phyloP scores from a whole-genome alignment of 2,329 filamentous ascomycete species.

The Pseudogymnoascus sp. region DNA sequence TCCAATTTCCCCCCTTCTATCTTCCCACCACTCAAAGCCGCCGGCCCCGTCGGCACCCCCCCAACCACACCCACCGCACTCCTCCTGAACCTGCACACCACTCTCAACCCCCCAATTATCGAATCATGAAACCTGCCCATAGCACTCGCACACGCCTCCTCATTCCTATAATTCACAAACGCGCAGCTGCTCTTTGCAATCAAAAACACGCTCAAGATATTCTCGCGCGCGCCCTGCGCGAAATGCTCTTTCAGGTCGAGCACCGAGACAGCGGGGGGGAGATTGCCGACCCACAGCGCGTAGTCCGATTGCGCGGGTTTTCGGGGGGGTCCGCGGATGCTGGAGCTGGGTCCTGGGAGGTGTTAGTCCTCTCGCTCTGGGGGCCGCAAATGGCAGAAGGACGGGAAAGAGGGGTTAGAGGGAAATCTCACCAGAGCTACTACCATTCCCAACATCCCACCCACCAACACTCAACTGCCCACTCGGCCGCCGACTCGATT shows the following conservation, averaged over 20 bases:
- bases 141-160: constrained; percentile 65
- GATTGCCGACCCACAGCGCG: constrained; percentile 92
- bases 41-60: constrained; percentile 25
- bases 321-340: constrained; percentile 51
- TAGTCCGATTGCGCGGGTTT: constrained; percentile 69
- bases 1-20: constrained; percentile 14
- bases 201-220: constrained; percentile 83
- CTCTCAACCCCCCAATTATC: constrained; percentile 73
- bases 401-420: neutral
- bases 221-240: constrained; percentile 63
- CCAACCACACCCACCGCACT: constrained; percentile 31
- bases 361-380: neutral
- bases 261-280: constrained; percentile 75
- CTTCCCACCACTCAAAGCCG: constrained; percentile 17
- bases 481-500: constrained; percentile 15
- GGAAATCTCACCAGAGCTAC: constrained; percentile 25
- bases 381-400: neutral
- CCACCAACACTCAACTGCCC: constrained; percentile 13
- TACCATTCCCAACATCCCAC: constrained; percentile 13
- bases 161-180: constrained; percentile 89
- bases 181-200: constrained; percentile 97
- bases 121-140: constrained; percentile 86
- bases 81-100: constrained; percentile 75
- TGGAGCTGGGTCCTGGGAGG: constrained; percentile 27
- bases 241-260: constrained; percentile 87